Evolutionary conservation across 164 flowering plant genomes (phyloP).

Genomic region (Vitis rupestris): DNA sequence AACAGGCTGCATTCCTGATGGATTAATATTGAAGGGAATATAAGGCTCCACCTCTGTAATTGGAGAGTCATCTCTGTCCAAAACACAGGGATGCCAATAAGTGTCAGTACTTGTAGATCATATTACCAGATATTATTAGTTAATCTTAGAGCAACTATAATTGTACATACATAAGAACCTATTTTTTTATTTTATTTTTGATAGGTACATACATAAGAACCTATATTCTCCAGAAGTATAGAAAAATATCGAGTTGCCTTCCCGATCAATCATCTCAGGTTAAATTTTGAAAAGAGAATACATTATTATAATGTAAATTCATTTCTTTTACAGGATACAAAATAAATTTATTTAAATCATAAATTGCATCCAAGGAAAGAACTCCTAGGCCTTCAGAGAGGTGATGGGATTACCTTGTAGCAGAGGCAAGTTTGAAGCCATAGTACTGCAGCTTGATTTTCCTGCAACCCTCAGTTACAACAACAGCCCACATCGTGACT

Average conservation of each 20-base stretch:
- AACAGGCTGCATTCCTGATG: constrained; percentile 98
- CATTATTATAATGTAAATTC: background rate
- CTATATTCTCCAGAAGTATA: no score
- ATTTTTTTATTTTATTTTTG: no score
- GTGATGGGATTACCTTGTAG: constrained; percentile 56
- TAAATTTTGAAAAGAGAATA: background rate
- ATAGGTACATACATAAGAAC: no score
- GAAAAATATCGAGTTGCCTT: background rate
- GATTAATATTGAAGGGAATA: constrained; percentile 96
- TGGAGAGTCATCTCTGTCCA: constrained; percentile 75
- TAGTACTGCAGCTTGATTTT: constrained; percentile 93
- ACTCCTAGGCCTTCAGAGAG: background rate
- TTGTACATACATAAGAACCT: no score
- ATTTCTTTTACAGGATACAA: no score
- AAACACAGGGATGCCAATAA: constrained; percentile 12
- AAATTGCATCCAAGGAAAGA: no score
- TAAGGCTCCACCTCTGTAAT: constrained; percentile 95
- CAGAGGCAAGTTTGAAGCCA: constrained; percentile 94
- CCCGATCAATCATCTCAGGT: background rate
- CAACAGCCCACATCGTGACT: constrained; percentile 95
- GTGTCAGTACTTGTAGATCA: constrained; percentile 13
- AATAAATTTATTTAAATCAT: no score
- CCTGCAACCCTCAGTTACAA: constrained; percentile 96
- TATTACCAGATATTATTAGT: background rate
- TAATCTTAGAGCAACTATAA: background rate